Base-by-base conservation (phyloP, 108 stramenopile species). In the Skeletonema costatum region DNA sequence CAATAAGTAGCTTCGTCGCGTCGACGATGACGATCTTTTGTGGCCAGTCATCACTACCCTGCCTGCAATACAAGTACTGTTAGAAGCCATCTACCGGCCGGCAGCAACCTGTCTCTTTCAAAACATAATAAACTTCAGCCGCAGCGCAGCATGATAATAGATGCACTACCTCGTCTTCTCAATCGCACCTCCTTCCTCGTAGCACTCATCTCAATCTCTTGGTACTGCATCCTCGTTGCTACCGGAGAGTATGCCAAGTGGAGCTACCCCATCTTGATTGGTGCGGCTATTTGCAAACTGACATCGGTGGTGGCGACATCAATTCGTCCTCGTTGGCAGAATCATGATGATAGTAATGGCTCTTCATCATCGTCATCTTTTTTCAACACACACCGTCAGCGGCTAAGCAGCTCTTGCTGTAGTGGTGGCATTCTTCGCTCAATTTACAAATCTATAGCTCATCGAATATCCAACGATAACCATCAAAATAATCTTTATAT, bases 231-330 rank as follows among this genome's bases (percentile, higher is more conserved):
- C 17, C 64, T 35, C n/a, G 36, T 64, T 9, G 29, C 64, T 36
- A 30, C 32, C 32, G 64, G 64, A 16, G 64, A 64, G 3, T 64
- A 64, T 64, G 32, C 16, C 64, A 36, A 64, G 32, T 64, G 64
- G 64, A 64, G 33, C 32, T 35, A 32, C 36, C 64, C 64, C 36
- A 36, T 64, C 32, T 35, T 64, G 13, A 64, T 64, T 3, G 64
- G 33, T 19, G 64, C 64, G 2, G 12, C 33, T 14, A 7, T 64
- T 9, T 64, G 64, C 32, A 36, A 64, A 46, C 44, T 46, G 16
- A 46, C 44, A 46, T 46, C 5, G 3, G 44, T 46, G 44, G 16
- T 46, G 44, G 16, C 44, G 44, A 46, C 16, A 4, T 3, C 44
- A n/a, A n/a, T n/a, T 0, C 14, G 44, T 12, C 39, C 39, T 41